Conservation (phyloP, 306 rosid genomes). For the Dryas drummondii region DNA sequence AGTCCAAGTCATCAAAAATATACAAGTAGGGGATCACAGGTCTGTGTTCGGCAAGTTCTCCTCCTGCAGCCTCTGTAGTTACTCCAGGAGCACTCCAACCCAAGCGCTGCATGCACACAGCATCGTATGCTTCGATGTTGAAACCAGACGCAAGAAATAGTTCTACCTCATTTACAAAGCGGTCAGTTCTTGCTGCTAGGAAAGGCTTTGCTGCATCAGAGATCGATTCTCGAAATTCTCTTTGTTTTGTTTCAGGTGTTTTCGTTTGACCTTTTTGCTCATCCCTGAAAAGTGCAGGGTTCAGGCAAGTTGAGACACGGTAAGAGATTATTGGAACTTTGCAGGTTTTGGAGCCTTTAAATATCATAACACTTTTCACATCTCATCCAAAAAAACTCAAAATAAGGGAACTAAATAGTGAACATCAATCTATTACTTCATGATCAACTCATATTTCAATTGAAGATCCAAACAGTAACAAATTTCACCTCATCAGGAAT, state of each 20-base stretch:
- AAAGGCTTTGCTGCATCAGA: constrained; percentile 70
- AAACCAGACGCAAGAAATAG: constrained; percentile 86
- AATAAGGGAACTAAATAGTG: neutral
- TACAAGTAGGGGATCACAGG: constrained; percentile 60
- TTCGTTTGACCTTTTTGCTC: constrained; percentile 32
- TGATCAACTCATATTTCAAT: constrained; percentile 12
- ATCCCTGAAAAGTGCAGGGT: constrained; percentile 33
- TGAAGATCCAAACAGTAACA: constrained; percentile 17
- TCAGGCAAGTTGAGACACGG: neutral
- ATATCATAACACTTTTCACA: neutral
- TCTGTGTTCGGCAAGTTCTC: constrained; percentile 35
- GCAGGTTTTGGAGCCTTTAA: neutral
- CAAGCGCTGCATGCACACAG: constrained; percentile 71
- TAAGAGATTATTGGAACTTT: neutral
- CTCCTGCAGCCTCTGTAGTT: constrained; percentile 41
- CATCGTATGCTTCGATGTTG: constrained; percentile 82
- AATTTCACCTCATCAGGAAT: constrained; percentile 43
- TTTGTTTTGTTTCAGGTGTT: constrained; percentile 46
- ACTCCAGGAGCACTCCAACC: constrained; percentile 66
- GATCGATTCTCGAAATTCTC: constrained; percentile 50
- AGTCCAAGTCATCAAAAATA: constrained; percentile 70
- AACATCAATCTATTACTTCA: neutral
- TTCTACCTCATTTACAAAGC: constrained; percentile 69
- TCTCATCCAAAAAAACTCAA: neutral
- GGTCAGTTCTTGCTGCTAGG: constrained; percentile 57